Percentiles rank a stretch among this genome's conserved stretches.
These are phyloP conservation scores for Metschnikowia gelsemii DNA, from an alignment of 805 yeast species.

Conservation along the genomic window DNA sequence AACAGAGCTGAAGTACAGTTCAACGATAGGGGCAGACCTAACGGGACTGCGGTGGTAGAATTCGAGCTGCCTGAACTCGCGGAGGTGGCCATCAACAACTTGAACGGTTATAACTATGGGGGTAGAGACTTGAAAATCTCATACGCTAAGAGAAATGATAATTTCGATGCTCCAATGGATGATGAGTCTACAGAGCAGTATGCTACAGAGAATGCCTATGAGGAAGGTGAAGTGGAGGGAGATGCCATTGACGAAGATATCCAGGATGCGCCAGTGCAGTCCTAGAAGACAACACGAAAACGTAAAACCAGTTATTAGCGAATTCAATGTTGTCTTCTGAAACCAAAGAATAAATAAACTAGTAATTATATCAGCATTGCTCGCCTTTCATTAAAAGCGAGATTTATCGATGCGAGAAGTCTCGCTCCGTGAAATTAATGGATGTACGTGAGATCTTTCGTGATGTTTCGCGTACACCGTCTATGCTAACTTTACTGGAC, in stretches of 20 bases:
- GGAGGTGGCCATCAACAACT: constrained; percentile 67
- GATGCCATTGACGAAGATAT: constrained; percentile 9
- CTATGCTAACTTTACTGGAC: too few relatives aligned
- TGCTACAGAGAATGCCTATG: background rate
- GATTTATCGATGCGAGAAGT: too few relatives aligned
- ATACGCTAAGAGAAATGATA: constrained; percentile 47
- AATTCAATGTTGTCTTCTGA: background rate
- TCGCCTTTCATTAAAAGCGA: too few relatives aligned
- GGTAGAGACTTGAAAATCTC: constrained; percentile 68
- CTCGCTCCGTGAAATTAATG: too few relatives aligned
- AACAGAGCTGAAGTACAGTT: constrained; percentile 72
- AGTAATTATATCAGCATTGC: background rate
- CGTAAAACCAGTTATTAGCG: background rate
- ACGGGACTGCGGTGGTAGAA: constrained; percentile 84
- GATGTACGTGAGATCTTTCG: too few relatives aligned
- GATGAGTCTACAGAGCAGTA: constrained; percentile 6
- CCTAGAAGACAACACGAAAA: background rate
- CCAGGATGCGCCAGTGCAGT: constrained; percentile 9
- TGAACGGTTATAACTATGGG: constrained; percentile 82
- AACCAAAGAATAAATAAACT: background rate
- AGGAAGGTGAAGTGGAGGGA: too few relatives aligned
- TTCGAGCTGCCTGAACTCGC: constrained; percentile 68
- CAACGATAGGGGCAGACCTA: constrained; percentile 57
- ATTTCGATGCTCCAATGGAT: constrained; percentile 9
- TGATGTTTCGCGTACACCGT: too few relatives aligned